These are phyloP conservation scores for Colletotrichum eleusines DNA, from an alignment of 2,329 filamentous ascomycete species.

Conservation along the genomic window DNA sequence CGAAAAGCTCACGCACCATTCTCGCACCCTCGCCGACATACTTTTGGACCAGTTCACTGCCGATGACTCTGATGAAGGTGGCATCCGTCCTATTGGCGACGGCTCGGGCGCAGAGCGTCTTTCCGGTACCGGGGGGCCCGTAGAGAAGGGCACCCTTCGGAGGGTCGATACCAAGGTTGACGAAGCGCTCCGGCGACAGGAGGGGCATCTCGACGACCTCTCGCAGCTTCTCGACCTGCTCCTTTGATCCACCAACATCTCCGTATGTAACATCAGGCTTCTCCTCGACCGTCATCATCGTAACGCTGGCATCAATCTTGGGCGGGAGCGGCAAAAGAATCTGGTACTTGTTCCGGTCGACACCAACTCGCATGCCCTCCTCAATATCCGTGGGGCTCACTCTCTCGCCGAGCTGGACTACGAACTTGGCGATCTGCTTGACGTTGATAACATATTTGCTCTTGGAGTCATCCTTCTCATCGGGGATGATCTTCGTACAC, in stretches of 20 bases:
- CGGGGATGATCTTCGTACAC: conserved; percentile 99
- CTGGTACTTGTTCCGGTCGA: conserved; percentile 99
- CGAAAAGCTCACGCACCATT: conserved; percentile 98
- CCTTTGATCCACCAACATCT: conserved; percentile 98
- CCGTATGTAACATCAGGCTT: conserved; percentile 99
- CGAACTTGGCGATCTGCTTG: conserved; percentile 99
- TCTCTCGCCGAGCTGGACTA: conserved; percentile 95
- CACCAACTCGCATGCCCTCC: conserved; percentile 98
- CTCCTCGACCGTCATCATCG: conserved; percentile 99
- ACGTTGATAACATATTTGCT: conserved; percentile 99
- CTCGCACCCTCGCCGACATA: conserved; percentile 98
- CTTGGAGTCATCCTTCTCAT: conserved; percentile 96
- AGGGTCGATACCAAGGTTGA: conserved; percentile 98
- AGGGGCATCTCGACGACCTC: conserved; percentile 99
- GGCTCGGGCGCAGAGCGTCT: conserved; percentile 96
- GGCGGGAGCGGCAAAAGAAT: conserved; percentile 95
- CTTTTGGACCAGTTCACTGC: conserved; percentile 97
- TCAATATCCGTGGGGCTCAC: conserved; percentile 99
- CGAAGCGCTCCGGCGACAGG: conserved; percentile 95
- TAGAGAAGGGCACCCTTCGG: conserved; percentile 98
- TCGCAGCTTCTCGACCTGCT: conserved; percentile 98
- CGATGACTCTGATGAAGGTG: conserved; percentile 98
- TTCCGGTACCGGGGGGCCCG: conserved; percentile 97
- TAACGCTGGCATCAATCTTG: conserved; percentile 98
- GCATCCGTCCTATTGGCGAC: conserved; percentile 98